These are phyloP conservation scores for Zoysia pacifica DNA, from an alignment of 176 grass and related monocot species.

Conservation along the genomic window DNA sequence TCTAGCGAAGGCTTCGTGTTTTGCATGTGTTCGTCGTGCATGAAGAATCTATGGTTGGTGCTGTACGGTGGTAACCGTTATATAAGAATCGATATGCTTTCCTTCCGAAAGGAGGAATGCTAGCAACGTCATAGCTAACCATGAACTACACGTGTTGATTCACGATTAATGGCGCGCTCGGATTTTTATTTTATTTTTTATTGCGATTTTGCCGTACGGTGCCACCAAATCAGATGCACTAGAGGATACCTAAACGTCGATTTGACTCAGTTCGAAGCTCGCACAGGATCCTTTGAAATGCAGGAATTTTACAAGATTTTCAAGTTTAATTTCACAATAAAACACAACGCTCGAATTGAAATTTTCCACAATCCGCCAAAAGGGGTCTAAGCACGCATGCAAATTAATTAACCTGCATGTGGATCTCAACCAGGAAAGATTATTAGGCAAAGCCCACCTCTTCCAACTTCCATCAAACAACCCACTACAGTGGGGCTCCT, in stretches of 20 bases:
- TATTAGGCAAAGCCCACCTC: too few relatives aligned
- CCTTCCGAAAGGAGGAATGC: constrained; percentile 4
- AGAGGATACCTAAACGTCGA: neutral
- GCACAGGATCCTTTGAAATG: too few relatives aligned
- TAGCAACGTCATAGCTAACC: neutral
- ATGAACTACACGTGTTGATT: neutral
- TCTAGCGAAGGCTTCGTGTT: neutral
- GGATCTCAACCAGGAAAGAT: too few relatives aligned
- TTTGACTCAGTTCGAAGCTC: neutral
- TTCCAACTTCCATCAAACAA: too few relatives aligned
- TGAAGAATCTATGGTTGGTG: constrained; percentile 6
- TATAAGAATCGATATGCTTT: neutral
- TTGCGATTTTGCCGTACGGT: neutral
- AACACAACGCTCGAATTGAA: too few relatives aligned
- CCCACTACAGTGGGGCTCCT: too few relatives aligned
- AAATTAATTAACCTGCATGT: too few relatives aligned
- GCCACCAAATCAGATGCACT: neutral
- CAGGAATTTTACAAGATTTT: too few relatives aligned
- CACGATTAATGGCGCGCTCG: neutral
- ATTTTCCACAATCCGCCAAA: too few relatives aligned
- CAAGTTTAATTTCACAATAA: too few relatives aligned
- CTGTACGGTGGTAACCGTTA: neutral
- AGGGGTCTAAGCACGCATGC: too few relatives aligned
- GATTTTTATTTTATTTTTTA: neutral
- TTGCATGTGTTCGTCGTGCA: constrained; percentile 41